phyloP scores from a whole-genome alignment of 352 stramenopile genomes.

The Globisporangium cystogenes region DNA sequence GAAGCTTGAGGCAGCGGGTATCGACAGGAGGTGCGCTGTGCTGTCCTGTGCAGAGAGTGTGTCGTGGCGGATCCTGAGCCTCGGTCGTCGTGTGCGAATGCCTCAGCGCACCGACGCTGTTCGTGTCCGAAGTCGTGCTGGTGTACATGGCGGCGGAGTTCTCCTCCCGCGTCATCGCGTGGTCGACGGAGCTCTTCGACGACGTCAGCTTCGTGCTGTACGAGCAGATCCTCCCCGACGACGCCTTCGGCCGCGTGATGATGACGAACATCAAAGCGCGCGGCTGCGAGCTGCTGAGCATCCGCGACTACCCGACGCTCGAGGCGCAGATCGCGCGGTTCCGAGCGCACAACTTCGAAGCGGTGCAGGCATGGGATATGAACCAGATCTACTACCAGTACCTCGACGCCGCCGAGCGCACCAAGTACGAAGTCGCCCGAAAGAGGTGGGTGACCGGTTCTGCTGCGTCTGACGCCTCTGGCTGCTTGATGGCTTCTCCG shows the following conservation, averaged over 20 bases:
- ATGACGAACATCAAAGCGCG: slow-evolving; percentile 88
- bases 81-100: not conserved
- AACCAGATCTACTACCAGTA: slow-evolving; percentile 91
- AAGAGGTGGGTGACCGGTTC: not conserved
- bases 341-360: slow-evolving; percentile 52
- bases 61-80: no score
- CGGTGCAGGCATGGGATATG: slow-evolving; percentile 86
- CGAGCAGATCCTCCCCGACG: slow-evolving; percentile 88
- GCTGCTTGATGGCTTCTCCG: not conserved
- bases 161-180: slow-evolving; percentile 68
- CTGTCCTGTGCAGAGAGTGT: no score
- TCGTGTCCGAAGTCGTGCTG: slow-evolving; percentile 90
- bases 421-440: slow-evolving; percentile 34
- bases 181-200: slow-evolving; percentile 58
- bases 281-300: slow-evolving; percentile 85
- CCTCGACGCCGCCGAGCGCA: slow-evolving; percentile 56
- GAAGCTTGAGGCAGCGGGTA: slow-evolving; percentile 55
- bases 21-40: slow-evolving; percentile 31
- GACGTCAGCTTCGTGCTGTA: slow-evolving; percentile 84
- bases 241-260: slow-evolving; percentile 90
- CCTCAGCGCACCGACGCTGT: slow-evolving; percentile 45
- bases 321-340: slow-evolving; percentile 76
- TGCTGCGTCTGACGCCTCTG: not conserved
- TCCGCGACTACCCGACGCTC: slow-evolving; percentile 70
- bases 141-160: slow-evolving; percentile 89